phyloP scores from a whole-genome alignment of 208 protist species.

The Leishmania amazonensis region DNA sequence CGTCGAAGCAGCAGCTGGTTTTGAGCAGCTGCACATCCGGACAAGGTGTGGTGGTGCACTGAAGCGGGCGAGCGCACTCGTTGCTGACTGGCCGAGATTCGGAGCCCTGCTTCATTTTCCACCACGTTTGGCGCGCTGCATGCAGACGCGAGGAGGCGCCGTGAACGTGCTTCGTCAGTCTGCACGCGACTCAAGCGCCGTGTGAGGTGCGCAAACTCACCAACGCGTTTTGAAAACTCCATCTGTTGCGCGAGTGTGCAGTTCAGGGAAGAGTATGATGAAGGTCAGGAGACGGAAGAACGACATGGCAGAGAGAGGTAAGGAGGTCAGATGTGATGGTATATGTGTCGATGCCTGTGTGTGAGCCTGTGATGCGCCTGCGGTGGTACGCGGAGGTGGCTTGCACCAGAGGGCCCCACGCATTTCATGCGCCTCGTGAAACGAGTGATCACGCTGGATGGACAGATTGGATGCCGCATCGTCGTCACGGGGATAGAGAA shows the following conservation, averaged over 20 bases:
- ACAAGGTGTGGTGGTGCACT: neutral
- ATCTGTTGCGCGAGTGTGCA: constrained; percentile 3
- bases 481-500: neutral
- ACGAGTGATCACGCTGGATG: neutral
- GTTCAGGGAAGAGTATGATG: neutral
- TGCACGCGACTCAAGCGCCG: constrained; percentile 21
- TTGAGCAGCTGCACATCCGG: constrained; percentile 11
- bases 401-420: neutral
- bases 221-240: constrained; percentile 29
- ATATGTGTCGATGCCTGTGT: neutral
- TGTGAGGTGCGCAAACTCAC: constrained; percentile 20
- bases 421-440: neutral
- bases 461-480: neutral
- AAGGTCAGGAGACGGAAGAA: neutral
- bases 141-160: constrained; percentile 3
- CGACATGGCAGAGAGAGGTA: neutral
- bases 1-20: constrained; percentile 71
- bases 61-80: neutral
- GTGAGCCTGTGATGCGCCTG: neutral
- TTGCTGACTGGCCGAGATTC: neutral
- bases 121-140: neutral
- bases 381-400: neutral
- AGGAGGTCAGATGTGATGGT: no score
- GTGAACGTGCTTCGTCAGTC: constrained; percentile 14
- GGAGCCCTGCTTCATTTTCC: constrained; percentile 1